Evolutionary conservation across 805 yeast genomes (phyloP).

Genomic region (Metschnikowia vanudenii): DNA sequence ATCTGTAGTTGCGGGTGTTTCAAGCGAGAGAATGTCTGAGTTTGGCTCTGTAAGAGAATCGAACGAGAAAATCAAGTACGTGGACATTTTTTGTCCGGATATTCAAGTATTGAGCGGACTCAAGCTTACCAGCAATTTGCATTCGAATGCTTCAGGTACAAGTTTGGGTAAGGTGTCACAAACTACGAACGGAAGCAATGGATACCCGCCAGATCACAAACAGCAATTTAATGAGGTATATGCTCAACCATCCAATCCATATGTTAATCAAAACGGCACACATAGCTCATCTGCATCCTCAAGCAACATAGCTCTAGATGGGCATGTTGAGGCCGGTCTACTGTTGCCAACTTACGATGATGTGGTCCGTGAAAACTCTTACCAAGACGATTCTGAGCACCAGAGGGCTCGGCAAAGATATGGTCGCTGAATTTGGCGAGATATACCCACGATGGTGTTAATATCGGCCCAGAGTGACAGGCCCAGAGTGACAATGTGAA

Average conservation of each 20-base stretch:
- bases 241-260: constrained; percentile 1
- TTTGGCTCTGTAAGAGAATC: constrained; percentile 17
- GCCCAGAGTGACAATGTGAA: too few relatives aligned
- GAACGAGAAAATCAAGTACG: constrained; percentile 24
- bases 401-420: constrained; percentile 34
- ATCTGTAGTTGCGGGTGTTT: constrained; percentile 30
- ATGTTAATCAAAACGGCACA: not conserved
- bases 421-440: not conserved
- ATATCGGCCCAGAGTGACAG: too few relatives aligned
- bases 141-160: constrained; percentile 26
- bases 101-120: constrained; percentile 37
- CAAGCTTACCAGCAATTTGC: constrained; percentile 18
- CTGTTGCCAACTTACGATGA: constrained; percentile 38
- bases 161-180: constrained; percentile 16
- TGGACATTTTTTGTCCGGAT: constrained; percentile 33
- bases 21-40: constrained; percentile 22
- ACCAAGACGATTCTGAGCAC: constrained; percentile 34
- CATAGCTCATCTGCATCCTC: not conserved
- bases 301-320: not conserved
- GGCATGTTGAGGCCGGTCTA: not conserved
- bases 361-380: constrained; percentile 30
- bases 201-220: constrained; percentile 52
- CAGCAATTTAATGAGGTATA: constrained; percentile 40
- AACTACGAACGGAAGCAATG: constrained; percentile 9
- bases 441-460: too few relatives aligned